Evolutionary conservation across 805 yeast genomes (phyloP).

Genomic region (Kuraishia capsulata): DNA sequence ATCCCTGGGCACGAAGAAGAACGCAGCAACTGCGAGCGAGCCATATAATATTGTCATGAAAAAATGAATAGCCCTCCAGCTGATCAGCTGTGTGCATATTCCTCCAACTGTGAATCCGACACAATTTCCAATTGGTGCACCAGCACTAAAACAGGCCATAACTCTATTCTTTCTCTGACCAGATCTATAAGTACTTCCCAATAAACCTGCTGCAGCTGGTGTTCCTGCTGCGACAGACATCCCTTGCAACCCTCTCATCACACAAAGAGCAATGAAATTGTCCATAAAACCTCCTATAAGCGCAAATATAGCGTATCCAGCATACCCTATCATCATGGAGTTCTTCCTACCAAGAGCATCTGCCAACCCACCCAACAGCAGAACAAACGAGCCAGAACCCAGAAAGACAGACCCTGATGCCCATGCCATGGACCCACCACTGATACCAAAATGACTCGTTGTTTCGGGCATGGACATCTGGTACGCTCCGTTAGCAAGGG

Average conservation of each 20-base stretch:
- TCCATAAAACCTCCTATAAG: conserved; percentile 23
- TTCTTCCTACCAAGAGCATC: conserved; percentile 29
- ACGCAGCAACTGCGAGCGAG: conserved; percentile 11
- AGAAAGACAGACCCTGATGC: conserved; percentile 23
- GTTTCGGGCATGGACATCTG: conserved; percentile 22
- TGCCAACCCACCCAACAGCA: conserved; percentile 27
- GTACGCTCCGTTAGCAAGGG: conserved; percentile 22
- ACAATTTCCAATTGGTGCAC: conserved; percentile 33
- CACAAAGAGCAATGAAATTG: conserved; percentile 21
- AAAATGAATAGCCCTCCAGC: conserved; percentile 28
- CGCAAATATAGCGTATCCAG: conserved; percentile 13
- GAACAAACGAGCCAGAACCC: conserved; percentile 25
- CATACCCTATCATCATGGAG: conserved; percentile 9
- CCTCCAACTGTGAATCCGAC: conserved; percentile 31
- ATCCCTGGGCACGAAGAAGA: conserved; percentile 24
- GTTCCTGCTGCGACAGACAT: conserved; percentile 24
- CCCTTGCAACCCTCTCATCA: conserved; percentile 30
- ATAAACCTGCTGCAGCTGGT: conserved; percentile 33
- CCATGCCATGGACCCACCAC: conserved; percentile 30
- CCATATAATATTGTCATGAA: conserved; percentile 27
- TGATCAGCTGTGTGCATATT: conserved; percentile 20
- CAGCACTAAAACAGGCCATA: conserved; percentile 26
- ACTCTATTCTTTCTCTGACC: conserved; percentile 25
- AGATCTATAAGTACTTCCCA: conserved; percentile 24
- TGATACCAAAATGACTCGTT: conserved; percentile 18